Evolutionary conservation across 805 yeast genomes (phyloP), one percentile per base, ranked within the genome.

Genomic region (Ogataea philodendri): DNA sequence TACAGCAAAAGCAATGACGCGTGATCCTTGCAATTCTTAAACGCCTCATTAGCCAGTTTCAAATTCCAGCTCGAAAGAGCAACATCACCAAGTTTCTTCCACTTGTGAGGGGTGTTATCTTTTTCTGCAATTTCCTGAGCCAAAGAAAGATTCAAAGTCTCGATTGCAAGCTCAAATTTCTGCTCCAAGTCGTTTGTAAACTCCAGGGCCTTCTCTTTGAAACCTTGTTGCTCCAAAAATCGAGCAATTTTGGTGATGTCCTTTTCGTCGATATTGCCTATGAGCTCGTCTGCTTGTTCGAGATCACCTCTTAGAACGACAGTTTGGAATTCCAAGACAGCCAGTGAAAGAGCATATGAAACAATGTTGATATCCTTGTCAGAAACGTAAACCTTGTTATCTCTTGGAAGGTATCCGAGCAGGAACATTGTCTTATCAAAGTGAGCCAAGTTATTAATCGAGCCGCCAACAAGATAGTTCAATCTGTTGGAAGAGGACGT

Each of bases 321-420:
- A 1, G 99, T 93, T 69, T 93, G 97, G 66, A 88, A 89, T 67
- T 90, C 97, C 47, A 93, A 72, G 4, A 93, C 95, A 7, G 88
- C 76, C 22, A 90, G 65, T 22, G 95, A 85, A 33, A 93, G 72
- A 54, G 72, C 78, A 69, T 89, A 88, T 15, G 95, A 77, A 26
- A 82, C 67, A 31, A 93, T 81, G 47, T 84, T 82, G 55, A 88
- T 74, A 43, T 90, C 88, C 65, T 88, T 89, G 67, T 93, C 98
- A 44, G 93, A 79, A 51, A 93, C 77, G 59, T 88, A 93, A 37
- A 93, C 81, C 50, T 81, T 85, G 53, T 86, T 86, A 55, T 90
- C 97, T 55, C 90, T 77, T 26, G 96, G 84, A 49, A 88, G 69
- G 61, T 93, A 93, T 18, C 97, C 97, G 39, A 90, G 68, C 42